These are phyloP conservation scores for Tympanopsis confertula DNA, from an alignment of 2,329 filamentous ascomycete species.

Conservation along the genomic window DNA sequence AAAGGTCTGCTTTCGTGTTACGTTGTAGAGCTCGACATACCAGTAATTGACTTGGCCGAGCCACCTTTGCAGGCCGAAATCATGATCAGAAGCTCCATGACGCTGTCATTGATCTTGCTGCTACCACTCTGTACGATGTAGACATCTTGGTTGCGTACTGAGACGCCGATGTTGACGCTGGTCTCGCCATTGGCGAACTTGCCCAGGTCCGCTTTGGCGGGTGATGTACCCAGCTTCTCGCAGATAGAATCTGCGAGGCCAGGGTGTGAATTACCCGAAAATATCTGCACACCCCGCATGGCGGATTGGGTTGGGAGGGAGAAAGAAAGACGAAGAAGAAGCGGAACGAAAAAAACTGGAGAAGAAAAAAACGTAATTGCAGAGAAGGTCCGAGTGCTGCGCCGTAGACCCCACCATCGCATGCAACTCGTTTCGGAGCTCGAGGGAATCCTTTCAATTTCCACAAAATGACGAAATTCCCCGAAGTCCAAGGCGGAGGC, in stretches of 20 bases:
- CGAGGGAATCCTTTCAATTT: neutral
- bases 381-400: too few species aligned
- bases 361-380: neutral
- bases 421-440: too few species aligned
- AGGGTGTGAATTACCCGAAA: neutral
- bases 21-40: too few species aligned
- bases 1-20: too few species aligned
- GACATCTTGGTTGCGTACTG: conserved; percentile 93
- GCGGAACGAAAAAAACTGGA: neutral
- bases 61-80: conserved; percentile 97
- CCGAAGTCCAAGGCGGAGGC: conserved; percentile 76
- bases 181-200: conserved; percentile 46
- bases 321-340: neutral
- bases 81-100: conserved; percentile 99
- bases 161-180: conserved; percentile 57
- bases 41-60: conserved; percentile 90
- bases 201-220: neutral
- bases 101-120: conserved; percentile 90
- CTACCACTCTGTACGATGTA: conserved; percentile 98
- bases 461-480: conserved; percentile 38
- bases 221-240: neutral
- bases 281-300: neutral
- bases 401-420: too few species aligned
- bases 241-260: neutral
- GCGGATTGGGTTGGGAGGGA: neutral